A percentile compares a stretch with the other conserved stretches of the same genome.
These are phyloP conservation scores for Schwanniomyces sp. DNA, from an alignment of 805 yeast genomes.

Conservation along the genomic window DNA sequence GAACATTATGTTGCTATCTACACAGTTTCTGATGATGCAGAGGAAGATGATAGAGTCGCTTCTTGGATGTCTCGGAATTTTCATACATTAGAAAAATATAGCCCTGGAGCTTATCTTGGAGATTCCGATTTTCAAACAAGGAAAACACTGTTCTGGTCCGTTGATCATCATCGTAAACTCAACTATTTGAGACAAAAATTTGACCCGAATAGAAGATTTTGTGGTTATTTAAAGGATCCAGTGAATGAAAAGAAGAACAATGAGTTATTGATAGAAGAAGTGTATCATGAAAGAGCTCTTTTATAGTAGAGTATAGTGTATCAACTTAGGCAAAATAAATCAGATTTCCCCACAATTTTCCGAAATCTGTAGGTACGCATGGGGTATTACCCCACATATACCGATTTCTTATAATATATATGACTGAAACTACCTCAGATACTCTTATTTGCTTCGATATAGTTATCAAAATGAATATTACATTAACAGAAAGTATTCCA, in stretches of 20 bases:
- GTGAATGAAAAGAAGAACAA: not conserved
- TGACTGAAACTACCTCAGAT: too few relatives aligned
- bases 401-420: too few relatives aligned
- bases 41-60: not conserved
- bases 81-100: not conserved
- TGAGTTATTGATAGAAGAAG: not conserved
- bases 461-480: too few relatives aligned
- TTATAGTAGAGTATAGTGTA: not conserved
- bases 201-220: not conserved
- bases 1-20: slow-evolving; percentile 1
- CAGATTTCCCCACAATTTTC: not conserved
- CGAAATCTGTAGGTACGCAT: too few relatives aligned
- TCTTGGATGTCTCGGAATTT: not conserved
- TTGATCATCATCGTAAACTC: not conserved
- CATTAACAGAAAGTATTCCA: too few relatives aligned
- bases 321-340: too few relatives aligned
- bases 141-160: not conserved
- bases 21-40: not conserved
- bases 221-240: not conserved
- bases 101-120: not conserved
- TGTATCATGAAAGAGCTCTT: not conserved
- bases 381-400: too few relatives aligned
- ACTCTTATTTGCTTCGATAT: too few relatives aligned
- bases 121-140: not conserved
- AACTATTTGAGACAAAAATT: not conserved